These are phyloP conservation scores for Acer negundo DNA, from an alignment of 345 rosid genomes.

Conservation along the genomic window DNA sequence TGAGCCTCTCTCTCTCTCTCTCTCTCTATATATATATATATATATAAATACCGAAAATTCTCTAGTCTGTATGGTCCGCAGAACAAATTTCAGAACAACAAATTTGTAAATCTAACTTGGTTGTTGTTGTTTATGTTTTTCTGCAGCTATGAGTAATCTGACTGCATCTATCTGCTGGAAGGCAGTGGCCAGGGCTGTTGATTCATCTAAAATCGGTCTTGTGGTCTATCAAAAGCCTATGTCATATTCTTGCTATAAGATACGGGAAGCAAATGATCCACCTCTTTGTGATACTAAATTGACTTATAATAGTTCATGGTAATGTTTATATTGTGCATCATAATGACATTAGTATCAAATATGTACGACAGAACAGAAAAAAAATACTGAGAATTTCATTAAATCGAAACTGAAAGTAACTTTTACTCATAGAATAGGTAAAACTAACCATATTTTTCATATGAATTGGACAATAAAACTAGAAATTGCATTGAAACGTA, in stretches of 20 bases:
- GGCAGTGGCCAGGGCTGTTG: slow-evolving; percentile 57
- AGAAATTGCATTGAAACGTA: not conserved
- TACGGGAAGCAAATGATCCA: slow-evolving; percentile 52
- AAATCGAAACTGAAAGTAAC: not conserved
- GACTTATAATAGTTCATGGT: slow-evolving; percentile 62
- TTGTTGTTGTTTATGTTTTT: slow-evolving; percentile 8
- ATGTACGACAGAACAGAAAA: no score
- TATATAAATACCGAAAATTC: not conserved
- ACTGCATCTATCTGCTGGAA: slow-evolving; percentile 89
- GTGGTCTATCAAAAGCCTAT: slow-evolving; percentile 83
- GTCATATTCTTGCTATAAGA: slow-evolving; percentile 65
- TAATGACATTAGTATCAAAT: no score
- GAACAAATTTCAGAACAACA: no score
- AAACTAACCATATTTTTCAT: not conserved
- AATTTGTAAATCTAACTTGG: not conserved
- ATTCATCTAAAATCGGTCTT: slow-evolving; percentile 71
- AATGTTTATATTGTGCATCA: slow-evolving; percentile 2
- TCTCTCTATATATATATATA: no score
- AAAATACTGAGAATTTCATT: not conserved
- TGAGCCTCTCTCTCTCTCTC: slow-evolving; percentile 19
- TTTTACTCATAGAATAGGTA: no score
- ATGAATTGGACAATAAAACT: not conserved
- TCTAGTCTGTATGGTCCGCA: not conserved
- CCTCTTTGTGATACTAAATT: slow-evolving; percentile 61
- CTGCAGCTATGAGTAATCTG: slow-evolving; percentile 75